Evolutionary conservation across 805 yeast species (phyloP).

Genomic region (Clavispora vitiphila): DNA sequence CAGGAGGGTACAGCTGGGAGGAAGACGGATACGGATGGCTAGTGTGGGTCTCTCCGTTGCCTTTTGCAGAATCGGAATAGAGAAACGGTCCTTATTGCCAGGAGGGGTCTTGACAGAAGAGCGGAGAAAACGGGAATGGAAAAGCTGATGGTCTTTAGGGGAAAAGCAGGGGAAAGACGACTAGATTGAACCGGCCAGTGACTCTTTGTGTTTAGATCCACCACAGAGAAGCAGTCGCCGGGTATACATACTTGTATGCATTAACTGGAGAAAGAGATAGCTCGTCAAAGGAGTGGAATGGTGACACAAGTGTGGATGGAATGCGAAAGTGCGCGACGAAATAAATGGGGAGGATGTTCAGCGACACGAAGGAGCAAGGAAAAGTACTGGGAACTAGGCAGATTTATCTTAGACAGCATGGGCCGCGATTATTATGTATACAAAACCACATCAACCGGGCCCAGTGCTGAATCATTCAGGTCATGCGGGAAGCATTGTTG

Average conservation of each 20-base stretch:
- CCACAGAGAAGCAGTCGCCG: not conserved
- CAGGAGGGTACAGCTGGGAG: too few relatives aligned
- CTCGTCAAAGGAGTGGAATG: not conserved
- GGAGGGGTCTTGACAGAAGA: too few relatives aligned
- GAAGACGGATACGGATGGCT: too few relatives aligned
- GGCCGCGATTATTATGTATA: not conserved
- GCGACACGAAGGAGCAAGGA: not conserved
- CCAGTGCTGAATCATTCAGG: not conserved
- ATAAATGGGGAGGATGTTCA: not conserved
- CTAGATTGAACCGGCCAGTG: too few relatives aligned
- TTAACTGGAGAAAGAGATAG: not conserved
- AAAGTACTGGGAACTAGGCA: constrained; percentile 1
- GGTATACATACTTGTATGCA: not conserved
- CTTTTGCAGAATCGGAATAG: too few relatives aligned
- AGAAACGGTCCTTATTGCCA: too few relatives aligned
- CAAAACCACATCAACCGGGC: not conserved
- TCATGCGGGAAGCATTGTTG: not conserved
- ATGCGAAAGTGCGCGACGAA: not conserved
- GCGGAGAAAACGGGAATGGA: too few relatives aligned
- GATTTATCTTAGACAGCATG: not conserved
- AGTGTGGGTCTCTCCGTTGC: too few relatives aligned
- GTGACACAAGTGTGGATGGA: not conserved
- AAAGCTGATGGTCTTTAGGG: too few relatives aligned
- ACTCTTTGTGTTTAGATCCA: too few relatives aligned
- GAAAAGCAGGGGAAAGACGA: too few relatives aligned